Evolutionary conservation across 106 monocot genomes (phyloP).

Genomic region (Apostasia shenzhenica): DNA sequence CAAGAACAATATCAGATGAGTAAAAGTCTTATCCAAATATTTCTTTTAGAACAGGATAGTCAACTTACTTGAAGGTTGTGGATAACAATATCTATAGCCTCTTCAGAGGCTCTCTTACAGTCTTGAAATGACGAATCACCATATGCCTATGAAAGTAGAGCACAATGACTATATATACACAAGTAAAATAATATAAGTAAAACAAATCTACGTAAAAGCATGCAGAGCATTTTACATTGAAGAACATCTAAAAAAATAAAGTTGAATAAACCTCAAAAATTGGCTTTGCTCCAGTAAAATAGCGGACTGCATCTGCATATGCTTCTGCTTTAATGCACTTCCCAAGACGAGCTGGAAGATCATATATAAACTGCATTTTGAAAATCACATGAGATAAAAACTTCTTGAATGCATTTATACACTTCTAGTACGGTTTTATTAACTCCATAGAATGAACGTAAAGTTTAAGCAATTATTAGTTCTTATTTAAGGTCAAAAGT

Average conservation of each 20-base stretch:
- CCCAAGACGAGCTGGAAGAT: constrained; percentile 79
- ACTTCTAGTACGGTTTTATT: background rate
- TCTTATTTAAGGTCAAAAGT: background rate
- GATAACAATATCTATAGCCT: constrained; percentile 68
- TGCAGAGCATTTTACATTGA: background rate
- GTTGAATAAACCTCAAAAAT: constrained; percentile 72
- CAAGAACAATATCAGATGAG: no score
- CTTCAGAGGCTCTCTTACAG: constrained; percentile 94
- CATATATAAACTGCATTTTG: constrained; percentile 87
- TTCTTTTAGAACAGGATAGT: background rate
- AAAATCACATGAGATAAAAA: constrained; percentile 3
- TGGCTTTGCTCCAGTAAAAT: constrained; percentile 91
- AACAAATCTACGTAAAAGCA: background rate
- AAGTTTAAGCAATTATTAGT: background rate
- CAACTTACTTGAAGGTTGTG: constrained; percentile 72
- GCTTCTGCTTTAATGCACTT: constrained; percentile 95
- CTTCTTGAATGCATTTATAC: background rate
- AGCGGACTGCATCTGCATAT: constrained; percentile 93
- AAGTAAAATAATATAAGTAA: no score
- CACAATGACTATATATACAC: background rate
- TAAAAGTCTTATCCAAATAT: no score
- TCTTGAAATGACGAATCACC: constrained; percentile 96
- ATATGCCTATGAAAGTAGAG: constrained; percentile 57
- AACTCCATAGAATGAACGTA: background rate
- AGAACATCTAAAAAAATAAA: background rate